These are phyloP conservation scores for Ophiostoma pallidulum DNA, from an alignment of 2,329 filamentous ascomycete species.

Conservation along the genomic window DNA sequence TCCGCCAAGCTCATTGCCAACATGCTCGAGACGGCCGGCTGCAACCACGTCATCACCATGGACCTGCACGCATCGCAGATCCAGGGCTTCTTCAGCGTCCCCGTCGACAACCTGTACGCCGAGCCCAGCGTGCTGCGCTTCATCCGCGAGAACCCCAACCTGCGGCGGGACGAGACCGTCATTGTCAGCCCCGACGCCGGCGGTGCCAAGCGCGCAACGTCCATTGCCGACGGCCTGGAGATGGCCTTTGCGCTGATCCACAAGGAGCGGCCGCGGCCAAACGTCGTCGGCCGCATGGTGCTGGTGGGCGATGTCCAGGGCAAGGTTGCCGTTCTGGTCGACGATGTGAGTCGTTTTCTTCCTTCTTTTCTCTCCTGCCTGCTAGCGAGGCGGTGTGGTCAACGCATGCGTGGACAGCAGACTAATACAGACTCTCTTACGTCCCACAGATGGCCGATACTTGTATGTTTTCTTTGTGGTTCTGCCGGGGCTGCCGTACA, in stretches of 20 bases:
- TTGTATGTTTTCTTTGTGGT: no score
- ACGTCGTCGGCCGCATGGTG: constrained; percentile 81
- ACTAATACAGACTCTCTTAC: no score
- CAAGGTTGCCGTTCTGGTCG: constrained; percentile 86
- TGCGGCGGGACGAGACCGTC: constrained; percentile 56
- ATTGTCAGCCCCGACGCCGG: constrained; percentile 94
- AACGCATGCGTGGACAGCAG: no score
- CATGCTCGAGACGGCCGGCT: constrained; percentile 87
- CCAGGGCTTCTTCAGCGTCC: constrained; percentile 78
- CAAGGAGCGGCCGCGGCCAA: constrained; percentile 78
- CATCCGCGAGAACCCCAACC: constrained; percentile 70
- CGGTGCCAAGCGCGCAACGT: constrained; percentile 87
- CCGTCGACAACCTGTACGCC: constrained; percentile 73
- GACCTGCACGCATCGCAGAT: constrained; percentile 48
- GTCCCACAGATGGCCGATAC: constrained; percentile 46
- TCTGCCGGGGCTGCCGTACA: no score
- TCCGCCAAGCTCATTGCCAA: constrained; percentile 93
- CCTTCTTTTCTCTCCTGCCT: background rate
- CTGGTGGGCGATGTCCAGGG: constrained; percentile 90
- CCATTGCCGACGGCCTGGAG: constrained; percentile 85
- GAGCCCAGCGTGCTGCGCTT: constrained; percentile 86
- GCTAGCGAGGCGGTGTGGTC: no score
- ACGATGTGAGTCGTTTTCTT: constrained; percentile 14
- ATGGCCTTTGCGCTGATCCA: constrained; percentile 90
- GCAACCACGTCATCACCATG: constrained; percentile 72